These are phyloP conservation scores for Keithomyces neogunnii DNA, from an alignment of 2,329 filamentous ascomycete genomes.

Conservation along the genomic window DNA sequence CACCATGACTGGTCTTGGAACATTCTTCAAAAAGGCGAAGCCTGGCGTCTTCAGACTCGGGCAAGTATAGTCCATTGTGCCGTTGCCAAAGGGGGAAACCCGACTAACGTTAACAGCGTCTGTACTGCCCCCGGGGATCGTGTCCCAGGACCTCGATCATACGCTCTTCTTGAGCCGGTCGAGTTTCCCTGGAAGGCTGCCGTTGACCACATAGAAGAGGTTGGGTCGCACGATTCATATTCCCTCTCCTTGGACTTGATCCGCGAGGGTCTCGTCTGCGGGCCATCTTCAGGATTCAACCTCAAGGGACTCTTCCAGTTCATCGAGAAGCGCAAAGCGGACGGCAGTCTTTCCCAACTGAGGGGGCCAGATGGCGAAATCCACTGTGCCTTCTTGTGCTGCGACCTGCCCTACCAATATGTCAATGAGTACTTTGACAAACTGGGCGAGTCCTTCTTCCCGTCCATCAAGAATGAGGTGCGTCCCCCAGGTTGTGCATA, in stretches of 20 bases:
- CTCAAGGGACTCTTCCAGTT: conserved; percentile 42
- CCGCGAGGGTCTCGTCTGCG: conserved; percentile 49
- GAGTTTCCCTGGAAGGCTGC: conserved; percentile 50
- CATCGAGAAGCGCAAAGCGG: conserved; percentile 37
- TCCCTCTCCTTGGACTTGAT: conserved; percentile 43
- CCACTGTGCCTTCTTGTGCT: conserved; percentile 52
- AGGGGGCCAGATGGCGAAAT: conserved; percentile 35
- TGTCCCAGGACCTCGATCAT: conserved; percentile 49
- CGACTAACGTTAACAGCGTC: conserved; percentile 27
- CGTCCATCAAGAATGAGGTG: conserved; percentile 35
- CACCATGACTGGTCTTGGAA: conserved; percentile 41
- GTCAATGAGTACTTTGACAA: conserved; percentile 52
- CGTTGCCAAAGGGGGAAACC: background rate
- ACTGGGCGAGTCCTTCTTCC: conserved; percentile 38
- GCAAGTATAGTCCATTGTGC: conserved; percentile 10
- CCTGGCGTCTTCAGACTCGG: conserved; percentile 34
- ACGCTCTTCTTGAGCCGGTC: conserved; percentile 37
- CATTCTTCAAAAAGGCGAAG: conserved; percentile 41
- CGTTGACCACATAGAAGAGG: conserved; percentile 47
- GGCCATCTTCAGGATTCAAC: conserved; percentile 53
- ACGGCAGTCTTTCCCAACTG: conserved; percentile 33
- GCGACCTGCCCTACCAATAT: conserved; percentile 56
- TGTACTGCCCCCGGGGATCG: conserved; percentile 49
- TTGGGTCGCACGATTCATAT: conserved; percentile 46
- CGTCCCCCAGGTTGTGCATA: background rate